A percentile compares a stretch with the other conserved stretches of the same genome.
phyloP scores from a whole-genome alignment of 371 early-diverging fungal genomes.

The Mucor mucedo region DNA sequence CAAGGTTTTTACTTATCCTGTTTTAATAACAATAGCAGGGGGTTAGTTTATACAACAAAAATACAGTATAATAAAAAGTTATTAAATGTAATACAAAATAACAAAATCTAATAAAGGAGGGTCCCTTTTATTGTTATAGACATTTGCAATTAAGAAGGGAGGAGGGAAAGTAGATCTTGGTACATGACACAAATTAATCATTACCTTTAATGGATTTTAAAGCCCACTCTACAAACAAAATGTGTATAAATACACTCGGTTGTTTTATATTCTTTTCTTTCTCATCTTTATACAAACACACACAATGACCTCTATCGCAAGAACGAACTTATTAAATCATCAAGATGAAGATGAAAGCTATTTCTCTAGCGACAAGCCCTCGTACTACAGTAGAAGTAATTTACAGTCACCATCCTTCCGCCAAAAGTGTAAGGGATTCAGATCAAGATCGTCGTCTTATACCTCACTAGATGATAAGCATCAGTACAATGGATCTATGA shows the following conservation, averaged over 20 bases:
- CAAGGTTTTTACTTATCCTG: no score
- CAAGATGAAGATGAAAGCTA: slow-evolving; percentile 2
- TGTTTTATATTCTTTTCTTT: neutral
- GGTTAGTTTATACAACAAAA: no score
- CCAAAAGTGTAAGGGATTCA: neutral
- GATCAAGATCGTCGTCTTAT: slow-evolving; percentile 11
- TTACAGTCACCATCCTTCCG: neutral
- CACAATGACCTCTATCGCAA: neutral
- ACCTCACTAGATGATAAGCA: slow-evolving; percentile 5
- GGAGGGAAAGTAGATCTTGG: neutral
- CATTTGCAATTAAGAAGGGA: neutral
- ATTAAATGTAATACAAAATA: slow-evolving; percentile 1
- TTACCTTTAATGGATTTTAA: slow-evolving; percentile 6
- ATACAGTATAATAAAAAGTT: neutral
- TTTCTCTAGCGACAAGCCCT: neutral
- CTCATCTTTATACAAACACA: neutral
- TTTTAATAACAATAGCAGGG: no score
- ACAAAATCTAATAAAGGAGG: neutral
- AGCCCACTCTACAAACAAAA: neutral
- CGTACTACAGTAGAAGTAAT: slow-evolving; percentile 1
- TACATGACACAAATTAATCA: slow-evolving; percentile 6
- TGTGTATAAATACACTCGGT: neutral
- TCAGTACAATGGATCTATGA: neutral
- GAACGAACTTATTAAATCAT: neutral
- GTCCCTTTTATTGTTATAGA: neutral